A percentile compares a stretch with the other conserved stretches of the same genome.
These are phyloP conservation scores for Pisolithus albus DNA, from an alignment of 768 basidiomycete species.

Conservation along the genomic window DNA sequence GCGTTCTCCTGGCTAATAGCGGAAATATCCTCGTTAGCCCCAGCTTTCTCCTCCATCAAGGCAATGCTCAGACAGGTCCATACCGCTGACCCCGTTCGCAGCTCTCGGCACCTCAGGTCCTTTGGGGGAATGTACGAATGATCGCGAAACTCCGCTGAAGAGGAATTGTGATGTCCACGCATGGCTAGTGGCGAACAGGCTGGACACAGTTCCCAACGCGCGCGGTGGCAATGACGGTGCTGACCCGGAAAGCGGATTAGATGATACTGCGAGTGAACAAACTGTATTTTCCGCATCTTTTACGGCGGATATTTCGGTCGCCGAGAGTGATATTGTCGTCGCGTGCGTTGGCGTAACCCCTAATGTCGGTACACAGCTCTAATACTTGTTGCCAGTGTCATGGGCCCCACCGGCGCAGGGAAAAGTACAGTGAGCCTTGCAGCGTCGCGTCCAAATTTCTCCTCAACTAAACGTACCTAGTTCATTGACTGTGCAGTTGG, in stretches of 20 bases:
- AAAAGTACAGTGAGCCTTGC: neutral
- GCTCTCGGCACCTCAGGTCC: too few relatives aligned
- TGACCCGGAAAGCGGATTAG: neutral
- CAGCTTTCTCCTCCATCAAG: too few relatives aligned
- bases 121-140: too few relatives aligned
- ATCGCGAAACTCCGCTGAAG: too few relatives aligned
- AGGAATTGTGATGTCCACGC: neutral
- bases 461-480: neutral
- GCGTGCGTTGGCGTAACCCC: neutral
- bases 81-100: too few relatives aligned
- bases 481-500: neutral
- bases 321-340: neutral
- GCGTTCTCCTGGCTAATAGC: too few relatives aligned
- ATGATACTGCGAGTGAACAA: neutral
- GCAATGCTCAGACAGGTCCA: too few relatives aligned
- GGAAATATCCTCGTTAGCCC: too few relatives aligned
- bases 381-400: neutral
- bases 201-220: neutral
- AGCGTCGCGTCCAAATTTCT: neutral
- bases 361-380: neutral
- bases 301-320: neutral
- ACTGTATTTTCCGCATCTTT: neutral
- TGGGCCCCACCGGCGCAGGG: conserved; percentile 1
- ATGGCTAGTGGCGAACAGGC: neutral
- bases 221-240: too few relatives aligned